phyloP scores from a whole-genome alignment of 2,329 filamentous ascomycete genomes.

The Podosphaera xanthii region DNA sequence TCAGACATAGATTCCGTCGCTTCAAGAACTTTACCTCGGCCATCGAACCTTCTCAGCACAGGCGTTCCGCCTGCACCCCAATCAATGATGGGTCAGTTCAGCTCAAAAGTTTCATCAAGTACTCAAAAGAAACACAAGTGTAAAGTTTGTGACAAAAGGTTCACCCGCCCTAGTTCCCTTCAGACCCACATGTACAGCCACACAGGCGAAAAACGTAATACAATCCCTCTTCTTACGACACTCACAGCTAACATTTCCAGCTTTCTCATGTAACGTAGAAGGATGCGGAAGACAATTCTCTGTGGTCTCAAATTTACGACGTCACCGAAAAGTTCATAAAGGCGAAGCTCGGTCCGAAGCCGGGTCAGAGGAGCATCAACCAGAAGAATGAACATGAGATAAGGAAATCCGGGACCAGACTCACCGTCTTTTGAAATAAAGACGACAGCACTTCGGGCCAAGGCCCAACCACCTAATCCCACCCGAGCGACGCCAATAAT shows the following conservation, averaged over 20 bases:
- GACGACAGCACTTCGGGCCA: no score
- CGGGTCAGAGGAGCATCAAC: slow-evolving; percentile 35
- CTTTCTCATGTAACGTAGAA: slow-evolving; percentile 83
- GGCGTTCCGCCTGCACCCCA: slow-evolving; percentile 58
- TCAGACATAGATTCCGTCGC: slow-evolving; percentile 66
- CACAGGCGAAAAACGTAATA: slow-evolving; percentile 89
- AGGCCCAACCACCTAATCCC: no score
- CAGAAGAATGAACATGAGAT: slow-evolving; percentile 21
- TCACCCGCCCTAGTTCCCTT: slow-evolving; percentile 78
- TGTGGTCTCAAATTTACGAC: slow-evolving; percentile 81
- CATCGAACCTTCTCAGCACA: slow-evolving; percentile 45
- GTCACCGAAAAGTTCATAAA: slow-evolving; percentile 93
- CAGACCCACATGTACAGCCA: slow-evolving; percentile 99
- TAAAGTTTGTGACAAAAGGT: slow-evolving; percentile 95
- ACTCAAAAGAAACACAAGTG: slow-evolving; percentile 99
- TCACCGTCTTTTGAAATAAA: no score
- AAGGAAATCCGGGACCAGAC: no score
- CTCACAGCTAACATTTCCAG: slow-evolving; percentile 23
- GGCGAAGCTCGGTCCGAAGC: slow-evolving; percentile 42
- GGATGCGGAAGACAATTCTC: slow-evolving; percentile 92
- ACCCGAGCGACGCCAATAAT: no score
- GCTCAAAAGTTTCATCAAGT: slow-evolving; percentile 83
- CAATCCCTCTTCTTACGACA: neutral
- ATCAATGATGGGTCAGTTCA: slow-evolving; percentile 98
- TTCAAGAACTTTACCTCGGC: slow-evolving; percentile 64